These are phyloP conservation scores for Botrytis porri DNA, from an alignment of 2,329 filamentous ascomycete species.

Conservation along the genomic window DNA sequence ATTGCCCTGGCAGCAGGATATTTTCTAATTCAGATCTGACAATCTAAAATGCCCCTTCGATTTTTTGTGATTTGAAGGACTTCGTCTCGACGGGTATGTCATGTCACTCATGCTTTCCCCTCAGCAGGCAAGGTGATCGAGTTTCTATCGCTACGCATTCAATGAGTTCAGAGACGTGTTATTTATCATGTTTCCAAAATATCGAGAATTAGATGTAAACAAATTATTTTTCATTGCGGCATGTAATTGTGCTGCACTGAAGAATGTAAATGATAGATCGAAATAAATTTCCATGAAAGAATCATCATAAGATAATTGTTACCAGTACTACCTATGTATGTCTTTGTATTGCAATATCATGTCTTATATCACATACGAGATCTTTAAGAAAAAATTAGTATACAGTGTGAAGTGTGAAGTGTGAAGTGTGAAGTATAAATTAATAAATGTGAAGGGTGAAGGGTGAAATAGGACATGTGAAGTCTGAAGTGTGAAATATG, in stretches of 20 bases:
- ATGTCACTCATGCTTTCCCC: neutral
- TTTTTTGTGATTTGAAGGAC: neutral
- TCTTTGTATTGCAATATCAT: neutral
- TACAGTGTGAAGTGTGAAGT: neutral
- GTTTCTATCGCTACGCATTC: neutral
- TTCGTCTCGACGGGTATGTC: neutral
- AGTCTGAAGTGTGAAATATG: neutral
- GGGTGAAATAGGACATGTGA: neutral
- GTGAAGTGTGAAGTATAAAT: neutral
- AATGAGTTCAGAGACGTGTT: neutral
- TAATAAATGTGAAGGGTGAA: neutral
- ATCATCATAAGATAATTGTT: neutral
- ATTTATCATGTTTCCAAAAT: neutral
- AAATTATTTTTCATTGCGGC: neutral
- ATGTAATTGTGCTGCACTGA: neutral
- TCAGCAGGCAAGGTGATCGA: neutral
- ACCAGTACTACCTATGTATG: neutral
- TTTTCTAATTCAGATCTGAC: neutral
- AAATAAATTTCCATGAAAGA: neutral
- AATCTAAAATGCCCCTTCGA: neutral
- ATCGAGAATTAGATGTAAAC: neutral
- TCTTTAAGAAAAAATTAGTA: too few species aligned
- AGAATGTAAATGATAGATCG: neutral
- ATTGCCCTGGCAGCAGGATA: neutral
- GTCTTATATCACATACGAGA: neutral